These are phyloP conservation scores for Eucalyptus erythrocorys DNA, from an alignment of 345 rosid species.

Conservation along the genomic window DNA sequence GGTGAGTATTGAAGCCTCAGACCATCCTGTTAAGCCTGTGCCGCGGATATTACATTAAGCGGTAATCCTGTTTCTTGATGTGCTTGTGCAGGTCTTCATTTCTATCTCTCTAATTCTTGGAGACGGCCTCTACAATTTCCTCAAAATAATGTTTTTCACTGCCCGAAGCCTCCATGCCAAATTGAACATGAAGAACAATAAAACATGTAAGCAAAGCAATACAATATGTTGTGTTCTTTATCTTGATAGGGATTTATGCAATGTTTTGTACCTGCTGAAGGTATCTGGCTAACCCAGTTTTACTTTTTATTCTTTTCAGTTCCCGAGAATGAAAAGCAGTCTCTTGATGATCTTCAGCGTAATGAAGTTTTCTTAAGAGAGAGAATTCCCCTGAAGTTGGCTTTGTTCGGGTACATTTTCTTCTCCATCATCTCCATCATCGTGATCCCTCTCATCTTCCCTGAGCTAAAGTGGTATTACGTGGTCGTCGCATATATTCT, in stretches of 20 bases:
- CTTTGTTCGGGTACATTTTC: conserved; percentile 48
- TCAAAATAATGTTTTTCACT: conserved; percentile 55
- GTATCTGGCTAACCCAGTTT: background rate
- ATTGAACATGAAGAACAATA: conserved; percentile 8
- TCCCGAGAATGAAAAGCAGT: conserved; percentile 5
- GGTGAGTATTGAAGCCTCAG: background rate
- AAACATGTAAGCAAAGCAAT: conserved; percentile 20
- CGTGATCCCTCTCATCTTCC: conserved; percentile 72
- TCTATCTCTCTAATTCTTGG: conserved; percentile 80
- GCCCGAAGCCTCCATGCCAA: conserved; percentile 31
- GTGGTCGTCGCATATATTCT: conserved; percentile 76
- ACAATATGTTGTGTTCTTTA: background rate
- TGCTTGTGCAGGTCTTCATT: conserved; percentile 54
- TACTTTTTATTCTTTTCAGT: conserved; percentile 4
- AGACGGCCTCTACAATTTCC: conserved; percentile 88
- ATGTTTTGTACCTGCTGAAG: background rate
- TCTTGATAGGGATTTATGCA: background rate
- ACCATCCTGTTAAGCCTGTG: background rate
- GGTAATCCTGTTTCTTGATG: background rate
- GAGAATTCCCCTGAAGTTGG: conserved; percentile 70
- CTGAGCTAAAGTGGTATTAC: conserved; percentile 83
- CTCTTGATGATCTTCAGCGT: conserved; percentile 19
- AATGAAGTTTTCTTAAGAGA: conserved; percentile 69
- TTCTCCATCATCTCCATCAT: conserved; percentile 68
- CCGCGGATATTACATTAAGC: background rate